Evolutionary conservation across 2,329 filamentous ascomycete genomes (phyloP), one percentile per base, ranked within the genome.

Genomic region (Sphaerostilbella broomeana): DNA sequence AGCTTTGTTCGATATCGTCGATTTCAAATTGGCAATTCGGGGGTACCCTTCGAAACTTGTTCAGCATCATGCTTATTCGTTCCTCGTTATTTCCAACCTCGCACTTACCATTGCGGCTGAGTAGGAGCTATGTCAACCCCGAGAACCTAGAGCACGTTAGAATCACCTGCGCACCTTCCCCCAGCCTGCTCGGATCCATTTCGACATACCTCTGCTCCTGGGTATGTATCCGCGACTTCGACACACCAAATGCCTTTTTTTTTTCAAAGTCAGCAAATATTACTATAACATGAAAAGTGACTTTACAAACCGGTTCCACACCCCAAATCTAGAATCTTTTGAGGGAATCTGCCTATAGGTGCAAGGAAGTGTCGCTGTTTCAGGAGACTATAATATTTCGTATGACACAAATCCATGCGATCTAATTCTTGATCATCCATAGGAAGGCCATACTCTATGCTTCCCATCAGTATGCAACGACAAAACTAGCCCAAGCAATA

Each of bases 341-440:
- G 54, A 1, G 55, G 55, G 16, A 40, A 41, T 7, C 49, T 38
- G n/a, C 35, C 12, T 9, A 53, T 47, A 4, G 52, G 52, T 4
- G 52, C 40, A 26, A 51, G 35, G 36, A 49, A 57, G 3, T 47
- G 48, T 12, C 47, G 44, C 42, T 56, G 55, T 21, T 52, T 49
- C 25, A 57, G 27, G 6, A 55, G 47, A 1, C 47, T 47, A 18
- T 43, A 53, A 46, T 60, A 62, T 41, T 60, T 60, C 19, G 51
- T 50, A 47, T 65, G 62, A 29, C 52, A 55, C 46, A 65, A 47
- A 44, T 65, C 61, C 25, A 65, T 62, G 26, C 63, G 53, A 37
- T 65, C 60, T 25, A 64, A 46, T 37, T 65, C 62, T 15, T 48
- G 44, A 37, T 63, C 60, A 36, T 66, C 62, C 52, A 64, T 65